Evolutionary conservation across 768 basidiomycete species (phyloP).

Genomic region (Leccinum subtestaceum): DNA sequence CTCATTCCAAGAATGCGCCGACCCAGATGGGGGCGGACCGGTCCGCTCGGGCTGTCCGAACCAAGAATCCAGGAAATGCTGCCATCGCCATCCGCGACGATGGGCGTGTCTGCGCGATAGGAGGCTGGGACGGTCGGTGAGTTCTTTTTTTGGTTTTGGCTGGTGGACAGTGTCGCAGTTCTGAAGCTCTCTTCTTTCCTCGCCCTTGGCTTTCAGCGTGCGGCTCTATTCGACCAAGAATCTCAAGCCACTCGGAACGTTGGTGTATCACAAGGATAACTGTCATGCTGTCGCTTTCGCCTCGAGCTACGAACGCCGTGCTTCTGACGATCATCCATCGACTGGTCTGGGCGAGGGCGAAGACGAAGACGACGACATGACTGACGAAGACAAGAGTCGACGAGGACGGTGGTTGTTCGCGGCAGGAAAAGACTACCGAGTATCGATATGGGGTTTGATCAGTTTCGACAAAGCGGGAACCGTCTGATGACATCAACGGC

Average conservation of each 20-base stretch:
- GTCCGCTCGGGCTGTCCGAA: no score
- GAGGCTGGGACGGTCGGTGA: constrained; percentile 84
- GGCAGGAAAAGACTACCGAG: constrained; percentile 65
- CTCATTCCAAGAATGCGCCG: not conserved
- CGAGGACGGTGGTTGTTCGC: constrained; percentile 61
- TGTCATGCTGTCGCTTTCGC: constrained; percentile 80
- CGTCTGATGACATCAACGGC: not conserved
- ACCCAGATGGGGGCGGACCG: constrained; percentile 15
- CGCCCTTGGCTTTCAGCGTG: constrained; percentile 44
- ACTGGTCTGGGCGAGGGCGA: constrained; percentile 7
- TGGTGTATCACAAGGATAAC: constrained; percentile 76
- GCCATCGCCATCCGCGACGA: constrained; percentile 39
- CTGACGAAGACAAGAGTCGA: constrained; percentile 39
- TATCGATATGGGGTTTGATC: constrained; percentile 71
- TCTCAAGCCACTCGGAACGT: constrained; percentile 79
- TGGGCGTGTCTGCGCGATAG: constrained; percentile 79
- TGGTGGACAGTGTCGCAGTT: not conserved
- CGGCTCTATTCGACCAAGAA: constrained; percentile 79
- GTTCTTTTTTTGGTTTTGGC: constrained; percentile 24
- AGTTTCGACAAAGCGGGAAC: constrained; percentile 23
- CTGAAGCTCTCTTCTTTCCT: not conserved
- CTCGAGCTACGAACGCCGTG: constrained; percentile 14
- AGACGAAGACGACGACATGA: constrained; percentile 48
- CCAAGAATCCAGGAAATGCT: no score
- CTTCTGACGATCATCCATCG: not conserved